These are phyloP conservation scores for Litchi chinensis DNA, from an alignment of 345 rosid genomes.

Conservation along the genomic window DNA sequence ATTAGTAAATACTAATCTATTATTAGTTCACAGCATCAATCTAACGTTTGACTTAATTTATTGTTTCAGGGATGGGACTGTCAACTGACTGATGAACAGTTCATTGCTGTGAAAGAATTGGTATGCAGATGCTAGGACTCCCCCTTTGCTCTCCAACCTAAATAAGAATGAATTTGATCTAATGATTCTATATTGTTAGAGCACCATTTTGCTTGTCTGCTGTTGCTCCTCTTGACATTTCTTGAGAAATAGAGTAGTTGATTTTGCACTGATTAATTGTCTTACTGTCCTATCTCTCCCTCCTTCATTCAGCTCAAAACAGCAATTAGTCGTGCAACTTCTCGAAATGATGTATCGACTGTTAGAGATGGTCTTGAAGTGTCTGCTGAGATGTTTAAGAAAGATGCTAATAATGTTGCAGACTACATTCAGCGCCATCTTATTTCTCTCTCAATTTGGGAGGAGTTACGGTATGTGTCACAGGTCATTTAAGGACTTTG, in stretches of 20 bases:
- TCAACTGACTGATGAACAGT: constrained; percentile 88
- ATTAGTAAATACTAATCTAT: constrained; percentile 21
- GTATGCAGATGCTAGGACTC: constrained; percentile 41
- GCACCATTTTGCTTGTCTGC: neutral
- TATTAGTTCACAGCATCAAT: constrained; percentile 15
- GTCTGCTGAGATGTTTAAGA: constrained; percentile 96
- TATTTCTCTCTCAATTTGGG: constrained; percentile 92
- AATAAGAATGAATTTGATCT: neutral
- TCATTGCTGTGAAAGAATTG: constrained; percentile 98
- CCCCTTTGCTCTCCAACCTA: neutral
- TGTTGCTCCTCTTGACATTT: constrained; percentile 1
- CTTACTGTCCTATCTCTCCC: neutral
- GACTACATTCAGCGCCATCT: constrained; percentile 97
- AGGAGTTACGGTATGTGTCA: constrained; percentile 70
- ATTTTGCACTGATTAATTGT: constrained; percentile 9
- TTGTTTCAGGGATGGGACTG: constrained; percentile 87
- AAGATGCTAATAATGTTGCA: constrained; percentile 84
- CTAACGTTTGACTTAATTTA: constrained; percentile 41
- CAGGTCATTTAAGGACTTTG: constrained; percentile 5
- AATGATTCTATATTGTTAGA: neutral
- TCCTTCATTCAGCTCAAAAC: constrained; percentile 76
- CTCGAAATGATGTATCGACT: constrained; percentile 87
- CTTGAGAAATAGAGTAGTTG: neutral
- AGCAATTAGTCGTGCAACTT: constrained; percentile 89
- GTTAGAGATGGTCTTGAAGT: constrained; percentile 95